A percentile compares a stretch with the other conserved stretches of the same genome.
phyloP scores from a whole-genome alignment of 2,329 filamentous ascomycete species.

The Colletotrichum gigasporum region DNA sequence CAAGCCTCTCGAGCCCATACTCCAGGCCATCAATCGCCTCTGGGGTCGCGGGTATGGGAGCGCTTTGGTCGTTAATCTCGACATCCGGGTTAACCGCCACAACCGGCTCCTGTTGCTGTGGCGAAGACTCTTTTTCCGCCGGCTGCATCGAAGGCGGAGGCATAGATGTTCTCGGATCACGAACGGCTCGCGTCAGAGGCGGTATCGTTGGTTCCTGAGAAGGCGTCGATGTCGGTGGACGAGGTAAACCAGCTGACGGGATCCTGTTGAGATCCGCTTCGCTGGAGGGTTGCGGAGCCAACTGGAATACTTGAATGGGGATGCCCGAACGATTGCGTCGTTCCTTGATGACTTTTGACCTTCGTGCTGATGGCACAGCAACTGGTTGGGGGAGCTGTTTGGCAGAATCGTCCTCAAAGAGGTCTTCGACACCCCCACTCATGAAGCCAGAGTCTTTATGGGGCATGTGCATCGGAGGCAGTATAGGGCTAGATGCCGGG shows the following conservation, averaged over 20 bases:
- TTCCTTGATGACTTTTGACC: slow-evolving; percentile 45
- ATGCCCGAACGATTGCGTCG: slow-evolving; percentile 40
- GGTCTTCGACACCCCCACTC: slow-evolving; percentile 78
- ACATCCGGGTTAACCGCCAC: slow-evolving; percentile 29
- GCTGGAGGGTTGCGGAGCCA: slow-evolving; percentile 33
- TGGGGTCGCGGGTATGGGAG: slow-evolving; percentile 12
- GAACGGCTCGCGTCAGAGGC: neutral
- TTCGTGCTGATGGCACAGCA: slow-evolving; percentile 38
- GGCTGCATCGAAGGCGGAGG: slow-evolving; percentile 7
- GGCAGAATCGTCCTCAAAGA: slow-evolving; percentile 69
- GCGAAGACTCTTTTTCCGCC: slow-evolving; percentile 33
- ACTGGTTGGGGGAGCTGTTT: slow-evolving; percentile 49
- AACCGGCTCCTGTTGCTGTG: slow-evolving; percentile 34
- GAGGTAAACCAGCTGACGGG: neutral
- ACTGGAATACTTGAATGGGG: slow-evolving; percentile 54
- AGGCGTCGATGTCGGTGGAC: slow-evolving; percentile 5
- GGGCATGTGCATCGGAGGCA: slow-evolving; percentile 72
- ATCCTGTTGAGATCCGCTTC: slow-evolving; percentile 14
- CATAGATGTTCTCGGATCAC: slow-evolving; percentile 3
- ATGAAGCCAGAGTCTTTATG: slow-evolving; percentile 84
- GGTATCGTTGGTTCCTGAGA: slow-evolving; percentile 8
- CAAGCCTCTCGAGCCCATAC: slow-evolving; percentile 12
- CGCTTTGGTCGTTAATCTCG: slow-evolving; percentile 9
- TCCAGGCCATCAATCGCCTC: slow-evolving; percentile 12
- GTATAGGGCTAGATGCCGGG: slow-evolving; percentile 81